Percentiles rank a stretch among this genome's conserved stretches.
Conservation (phyloP, 148 eudicot species). For the Pharnaceum exiguum region DNA sequence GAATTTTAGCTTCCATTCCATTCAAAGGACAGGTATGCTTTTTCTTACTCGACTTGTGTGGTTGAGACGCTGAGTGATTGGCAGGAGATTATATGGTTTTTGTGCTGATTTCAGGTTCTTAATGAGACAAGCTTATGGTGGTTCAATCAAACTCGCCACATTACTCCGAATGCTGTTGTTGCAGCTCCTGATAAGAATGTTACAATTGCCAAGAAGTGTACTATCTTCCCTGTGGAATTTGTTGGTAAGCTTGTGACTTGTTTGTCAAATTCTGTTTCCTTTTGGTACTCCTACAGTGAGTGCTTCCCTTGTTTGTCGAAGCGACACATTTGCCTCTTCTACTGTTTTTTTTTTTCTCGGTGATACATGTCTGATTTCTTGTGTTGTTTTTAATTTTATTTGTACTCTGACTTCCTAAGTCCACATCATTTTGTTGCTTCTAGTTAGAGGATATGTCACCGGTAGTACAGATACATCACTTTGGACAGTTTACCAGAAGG, state of each 20-base stretch:
- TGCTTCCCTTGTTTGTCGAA: background rate
- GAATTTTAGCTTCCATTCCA: slow-evolving; percentile 91
- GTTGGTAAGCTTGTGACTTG: slow-evolving; percentile 55
- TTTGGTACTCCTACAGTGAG: background rate
- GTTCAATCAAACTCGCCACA: slow-evolving; percentile 81
- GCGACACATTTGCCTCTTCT: background rate
- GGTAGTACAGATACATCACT: slow-evolving; percentile 98
- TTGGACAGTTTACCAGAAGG: slow-evolving; percentile 94
- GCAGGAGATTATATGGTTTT: background rate
- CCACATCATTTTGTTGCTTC: slow-evolving; percentile 12
- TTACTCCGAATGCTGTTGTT: slow-evolving; percentile 73
- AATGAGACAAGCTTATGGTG: slow-evolving; percentile 98
- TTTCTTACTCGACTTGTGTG: background rate
- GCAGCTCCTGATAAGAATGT: slow-evolving; percentile 83
- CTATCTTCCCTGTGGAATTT: slow-evolving; percentile 94
- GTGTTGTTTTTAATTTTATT: background rate
- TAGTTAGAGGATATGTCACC: slow-evolving; percentile 95
- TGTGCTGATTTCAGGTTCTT: slow-evolving; percentile 50
- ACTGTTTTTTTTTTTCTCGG: background rate
- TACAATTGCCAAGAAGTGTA: slow-evolving; percentile 92
- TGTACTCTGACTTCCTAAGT: too few species aligned
- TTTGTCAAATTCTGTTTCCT: background rate
- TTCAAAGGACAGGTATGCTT: slow-evolving; percentile 83
- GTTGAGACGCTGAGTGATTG: background rate
- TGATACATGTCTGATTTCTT: too few species aligned